Percentiles rank a stretch among this genome's conserved stretches.
Evolutionary conservation across 2,329 filamentous ascomycete species (phyloP).

Genomic region (Ophiostoma fasciatum): DNA sequence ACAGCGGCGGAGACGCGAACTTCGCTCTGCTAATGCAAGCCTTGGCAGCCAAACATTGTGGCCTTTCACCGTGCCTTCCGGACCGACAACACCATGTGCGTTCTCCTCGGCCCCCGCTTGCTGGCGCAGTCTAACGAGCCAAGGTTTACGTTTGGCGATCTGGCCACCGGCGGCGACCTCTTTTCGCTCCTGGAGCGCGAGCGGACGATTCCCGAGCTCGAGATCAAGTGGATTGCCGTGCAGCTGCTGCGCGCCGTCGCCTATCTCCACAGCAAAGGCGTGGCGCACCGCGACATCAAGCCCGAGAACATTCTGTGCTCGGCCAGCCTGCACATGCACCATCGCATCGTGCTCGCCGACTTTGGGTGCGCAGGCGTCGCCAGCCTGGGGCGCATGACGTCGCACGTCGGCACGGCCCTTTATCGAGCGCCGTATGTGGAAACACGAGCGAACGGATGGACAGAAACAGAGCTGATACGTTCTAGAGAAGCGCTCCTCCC

Average conservation of each 20-base stretch:
- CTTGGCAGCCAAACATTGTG: constrained; percentile 36
- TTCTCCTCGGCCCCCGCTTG: not conserved
- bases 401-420: constrained; percentile 28
- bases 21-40: constrained; percentile 1
- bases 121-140: constrained; percentile 8
- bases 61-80: constrained; percentile 35
- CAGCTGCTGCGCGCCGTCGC: constrained; percentile 31
- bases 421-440: constrained; percentile 40
- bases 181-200: constrained; percentile 31
- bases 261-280: constrained; percentile 33
- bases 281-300: constrained; percentile 40
- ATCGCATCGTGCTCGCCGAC: constrained; percentile 35
- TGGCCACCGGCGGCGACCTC: constrained; percentile 40
- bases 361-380: constrained; percentile 34
- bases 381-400: constrained; percentile 26
- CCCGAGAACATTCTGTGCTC: constrained; percentile 38
- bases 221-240: constrained; percentile 29
- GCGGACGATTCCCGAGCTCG: constrained; percentile 23
- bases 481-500: constrained; percentile 25
- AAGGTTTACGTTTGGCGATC: constrained; percentile 41
- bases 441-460: too few relatives aligned
- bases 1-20: not conserved
- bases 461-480: not conserved
- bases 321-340: constrained; percentile 26
- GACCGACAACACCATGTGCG: constrained; percentile 32